These are phyloP conservation scores for Hymenoscyphus fructigenus DNA, from an alignment of 2,329 filamentous ascomycete species.

Conservation along the genomic window DNA sequence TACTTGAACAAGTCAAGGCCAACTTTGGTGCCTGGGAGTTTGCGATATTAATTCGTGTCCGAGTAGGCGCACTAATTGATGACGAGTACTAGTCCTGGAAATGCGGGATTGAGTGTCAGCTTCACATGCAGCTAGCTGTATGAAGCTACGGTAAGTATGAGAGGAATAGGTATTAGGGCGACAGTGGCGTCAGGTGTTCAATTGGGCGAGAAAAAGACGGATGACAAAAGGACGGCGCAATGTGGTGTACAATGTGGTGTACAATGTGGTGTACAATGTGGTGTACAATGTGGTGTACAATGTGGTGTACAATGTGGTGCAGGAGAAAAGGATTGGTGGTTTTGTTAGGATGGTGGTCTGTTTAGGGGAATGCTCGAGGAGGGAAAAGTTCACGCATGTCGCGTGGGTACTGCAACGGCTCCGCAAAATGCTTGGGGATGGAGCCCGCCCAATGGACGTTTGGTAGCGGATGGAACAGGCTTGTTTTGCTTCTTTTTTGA, in stretches of 20 bases:
- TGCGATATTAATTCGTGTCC: constrained; percentile 20
- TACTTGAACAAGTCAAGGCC: constrained; percentile 14
- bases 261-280: too few relatives aligned
- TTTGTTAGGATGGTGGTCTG: neutral
- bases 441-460: too few relatives aligned
- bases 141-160: too few relatives aligned
- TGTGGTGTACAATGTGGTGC: neutral
- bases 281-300: too few relatives aligned
- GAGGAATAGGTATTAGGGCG: too few relatives aligned
- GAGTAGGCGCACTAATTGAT: constrained; percentile 23
- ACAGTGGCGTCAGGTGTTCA: neutral
- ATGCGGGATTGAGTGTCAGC: neutral
- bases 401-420: too few relatives aligned
- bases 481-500: too few relatives aligned
- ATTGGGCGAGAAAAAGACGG: constrained; percentile 33
- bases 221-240: constrained; percentile 4
- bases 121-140: too few relatives aligned
- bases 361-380: too few relatives aligned
- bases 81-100: constrained; percentile 25
- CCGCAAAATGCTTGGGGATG: too few relatives aligned
- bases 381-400: too few relatives aligned
- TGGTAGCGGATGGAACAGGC: too few relatives aligned
- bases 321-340: neutral
- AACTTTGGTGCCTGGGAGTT: constrained; percentile 13
- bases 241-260: neutral